A percentile compares a stretch with the other conserved stretches of the same genome.
Evolutionary conservation across 352 stramenopile species (phyloP).

Genomic region (Globisporangium viniferum): DNA sequence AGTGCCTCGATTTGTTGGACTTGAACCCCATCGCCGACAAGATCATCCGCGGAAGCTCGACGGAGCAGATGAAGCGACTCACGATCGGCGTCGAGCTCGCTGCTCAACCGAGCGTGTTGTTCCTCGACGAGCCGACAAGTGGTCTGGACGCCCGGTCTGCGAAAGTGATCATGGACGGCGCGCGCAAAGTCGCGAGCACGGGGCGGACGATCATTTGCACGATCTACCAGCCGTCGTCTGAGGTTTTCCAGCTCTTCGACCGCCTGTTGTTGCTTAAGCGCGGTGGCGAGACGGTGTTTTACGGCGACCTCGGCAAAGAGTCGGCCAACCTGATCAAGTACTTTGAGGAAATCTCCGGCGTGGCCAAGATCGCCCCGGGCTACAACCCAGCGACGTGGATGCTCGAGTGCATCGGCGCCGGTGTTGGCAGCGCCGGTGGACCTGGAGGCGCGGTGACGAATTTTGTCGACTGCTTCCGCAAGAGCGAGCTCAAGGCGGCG

Average conservation of each 20-base stretch:
- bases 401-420: slow-evolving; percentile 23
- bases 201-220: slow-evolving; percentile 49
- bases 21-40: slow-evolving; percentile 20
- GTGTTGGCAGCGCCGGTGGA: slow-evolving; percentile 27
- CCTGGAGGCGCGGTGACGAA: slow-evolving; percentile 10
- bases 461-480: too few species aligned
- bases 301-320: slow-evolving; percentile 29
- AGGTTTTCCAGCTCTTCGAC: slow-evolving; percentile 81
- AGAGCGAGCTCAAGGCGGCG: too few species aligned
- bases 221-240: slow-evolving; percentile 82
- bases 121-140: slow-evolving; percentile 57
- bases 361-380: slow-evolving; percentile 29
- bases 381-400: slow-evolving; percentile 33
- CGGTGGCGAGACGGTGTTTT: slow-evolving; percentile 33
- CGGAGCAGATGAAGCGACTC: slow-evolving; percentile 32
- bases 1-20: slow-evolving; percentile 23
- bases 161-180: slow-evolving; percentile 59
- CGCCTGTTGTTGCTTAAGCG: slow-evolving; percentile 56
- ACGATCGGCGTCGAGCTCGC: slow-evolving; percentile 85
- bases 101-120: slow-evolving; percentile 61
- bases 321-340: slow-evolving; percentile 26
- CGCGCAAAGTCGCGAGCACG: slow-evolving; percentile 22
- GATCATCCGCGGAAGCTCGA: slow-evolving; percentile 25
- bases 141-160: slow-evolving; percentile 37
- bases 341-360: slow-evolving; percentile 24